These are phyloP conservation scores for Ormosia semicastrata DNA, from an alignment of 306 rosid genomes.

Conservation along the genomic window DNA sequence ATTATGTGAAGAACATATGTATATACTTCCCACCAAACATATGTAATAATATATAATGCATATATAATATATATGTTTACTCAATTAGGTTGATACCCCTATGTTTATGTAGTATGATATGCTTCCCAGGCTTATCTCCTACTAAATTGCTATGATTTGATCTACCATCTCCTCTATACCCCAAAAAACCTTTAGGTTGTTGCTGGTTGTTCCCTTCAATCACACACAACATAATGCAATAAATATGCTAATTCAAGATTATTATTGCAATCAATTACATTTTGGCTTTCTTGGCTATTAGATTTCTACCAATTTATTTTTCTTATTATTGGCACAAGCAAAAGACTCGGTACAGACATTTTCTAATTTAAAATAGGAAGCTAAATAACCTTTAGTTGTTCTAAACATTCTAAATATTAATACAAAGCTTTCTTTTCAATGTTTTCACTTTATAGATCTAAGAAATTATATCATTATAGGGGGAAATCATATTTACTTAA, in stretches of 20 bases:
- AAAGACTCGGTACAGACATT: not conserved
- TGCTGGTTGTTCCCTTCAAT: not conserved
- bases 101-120: not conserved
- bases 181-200: not conserved
- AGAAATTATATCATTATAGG: not conserved
- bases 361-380: not conserved
- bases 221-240: conserved; percentile 7
- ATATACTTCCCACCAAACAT: too few relatives aligned
- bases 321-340: not conserved
- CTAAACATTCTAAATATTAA: not conserved
- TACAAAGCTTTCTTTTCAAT: not conserved
- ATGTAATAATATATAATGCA: too few relatives aligned
- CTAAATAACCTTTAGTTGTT: not conserved
- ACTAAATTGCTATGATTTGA: not conserved
- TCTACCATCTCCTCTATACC: not conserved
- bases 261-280: conserved; percentile 12
- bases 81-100: conserved; percentile 2
- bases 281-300: not conserved
- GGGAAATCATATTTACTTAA: not conserved
- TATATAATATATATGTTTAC: not conserved
- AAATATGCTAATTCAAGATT: not conserved
- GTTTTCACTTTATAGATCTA: conserved; percentile 15
- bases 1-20: too few relatives aligned
- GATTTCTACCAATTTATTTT: conserved; percentile 5
- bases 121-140: conserved; percentile 4